Conservation (phyloP, 2,329 filamentous ascomycete genomes). For the Pseudogymnoascus sp. region DNA sequence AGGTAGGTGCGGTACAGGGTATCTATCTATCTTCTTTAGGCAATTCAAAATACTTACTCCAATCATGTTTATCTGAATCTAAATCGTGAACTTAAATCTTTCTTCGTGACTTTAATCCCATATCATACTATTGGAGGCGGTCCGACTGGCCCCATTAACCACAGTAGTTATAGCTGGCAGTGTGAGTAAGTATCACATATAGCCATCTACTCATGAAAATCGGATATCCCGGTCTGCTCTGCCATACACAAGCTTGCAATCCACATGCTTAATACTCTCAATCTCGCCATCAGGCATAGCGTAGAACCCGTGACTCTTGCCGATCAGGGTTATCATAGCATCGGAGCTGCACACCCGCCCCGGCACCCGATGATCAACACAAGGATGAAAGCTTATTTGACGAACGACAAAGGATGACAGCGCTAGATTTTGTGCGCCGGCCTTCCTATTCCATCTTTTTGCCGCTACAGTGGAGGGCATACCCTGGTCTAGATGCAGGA, state of each 20-base stretch:
- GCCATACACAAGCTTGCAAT: background rate
- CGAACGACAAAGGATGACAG: background rate
- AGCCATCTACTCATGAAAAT: background rate
- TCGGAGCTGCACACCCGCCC: background rate
- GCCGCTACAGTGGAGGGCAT: background rate
- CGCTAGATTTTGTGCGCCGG: background rate
- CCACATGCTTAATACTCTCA: background rate
- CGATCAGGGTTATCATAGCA: background rate
- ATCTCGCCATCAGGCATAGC: background rate
- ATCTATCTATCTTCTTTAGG: background rate
- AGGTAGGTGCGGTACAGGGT: background rate
- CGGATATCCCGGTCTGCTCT: background rate
- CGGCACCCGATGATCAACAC: background rate
- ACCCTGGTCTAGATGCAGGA: background rate
- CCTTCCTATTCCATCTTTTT: background rate
- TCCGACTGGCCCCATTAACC: no score
- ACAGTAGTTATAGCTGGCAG: background rate
- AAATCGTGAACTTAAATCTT: background rate
- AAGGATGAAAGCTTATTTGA: background rate
- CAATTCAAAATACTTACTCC: background rate
- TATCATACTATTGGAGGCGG: background rate
- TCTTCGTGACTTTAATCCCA: background rate
- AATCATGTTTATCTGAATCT: background rate
- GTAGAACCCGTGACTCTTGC: background rate
- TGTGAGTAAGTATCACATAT: background rate